phyloP scores from a whole-genome alignment of 2,329 filamentous ascomycete genomes.

The Fusarium brevicatenulatum region DNA sequence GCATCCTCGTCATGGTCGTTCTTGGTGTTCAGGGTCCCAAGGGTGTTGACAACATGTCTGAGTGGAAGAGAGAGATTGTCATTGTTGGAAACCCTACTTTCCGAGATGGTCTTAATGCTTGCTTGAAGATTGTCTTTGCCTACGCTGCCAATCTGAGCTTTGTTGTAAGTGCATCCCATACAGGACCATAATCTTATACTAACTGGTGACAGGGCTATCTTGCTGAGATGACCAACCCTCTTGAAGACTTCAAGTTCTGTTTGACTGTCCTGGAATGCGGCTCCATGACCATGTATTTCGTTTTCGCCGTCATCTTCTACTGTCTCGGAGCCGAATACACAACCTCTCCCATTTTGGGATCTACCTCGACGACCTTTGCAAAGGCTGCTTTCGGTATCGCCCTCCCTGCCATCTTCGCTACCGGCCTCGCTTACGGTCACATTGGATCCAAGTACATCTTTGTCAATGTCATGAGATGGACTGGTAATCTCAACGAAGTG shows the following conservation, averaged over 20 bases:
- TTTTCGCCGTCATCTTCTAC: conserved; percentile 39
- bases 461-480: conserved; percentile 34
- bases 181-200: accelerated
- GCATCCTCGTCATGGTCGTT: conserved; percentile 33
- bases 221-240: conserved; percentile 38
- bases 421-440: conserved; percentile 40
- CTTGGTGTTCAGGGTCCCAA: conserved; percentile 20
- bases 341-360: conserved; percentile 37
- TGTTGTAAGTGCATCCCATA: conserved; percentile 20
- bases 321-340: conserved; percentile 39
- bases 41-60: background rate
- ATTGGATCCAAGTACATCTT: conserved; percentile 43
- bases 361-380: conserved; percentile 24
- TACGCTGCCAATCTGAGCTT: conserved; percentile 42
- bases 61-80: conserved; percentile 39
- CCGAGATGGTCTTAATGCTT: conserved; percentile 38
- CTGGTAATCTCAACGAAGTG: conserved; percentile 27
- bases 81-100: conserved; percentile 35
- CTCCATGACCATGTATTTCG: conserved; percentile 37
- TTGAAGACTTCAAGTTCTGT: conserved; percentile 39
- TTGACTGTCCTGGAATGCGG: conserved; percentile 30
- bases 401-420: conserved; percentile 38
- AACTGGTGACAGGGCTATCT: conserved; percentile 22
- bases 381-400: conserved; percentile 42
- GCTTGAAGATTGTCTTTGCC: conserved; percentile 39